A percentile compares a stretch with the other conserved stretches of the same genome.
phyloP scores from a whole-genome alignment of 2,329 filamentous ascomycete species.

The Colletotrichum aenigma region DNA sequence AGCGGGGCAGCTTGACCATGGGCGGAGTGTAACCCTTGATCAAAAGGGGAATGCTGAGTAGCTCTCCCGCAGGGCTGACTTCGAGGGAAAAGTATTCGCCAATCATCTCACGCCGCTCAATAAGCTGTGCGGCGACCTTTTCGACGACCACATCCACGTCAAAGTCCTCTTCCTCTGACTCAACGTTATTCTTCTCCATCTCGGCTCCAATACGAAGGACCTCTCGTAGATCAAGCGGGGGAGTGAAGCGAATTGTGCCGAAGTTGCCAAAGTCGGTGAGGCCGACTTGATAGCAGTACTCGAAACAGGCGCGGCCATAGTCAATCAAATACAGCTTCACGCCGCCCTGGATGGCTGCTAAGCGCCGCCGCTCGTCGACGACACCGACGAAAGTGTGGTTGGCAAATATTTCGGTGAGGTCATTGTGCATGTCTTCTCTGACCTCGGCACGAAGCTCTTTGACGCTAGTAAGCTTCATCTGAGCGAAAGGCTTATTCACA shows the following conservation, averaged over 20 bases:
- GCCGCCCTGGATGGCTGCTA: slow-evolving; percentile 92
- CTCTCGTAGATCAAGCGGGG: slow-evolving; percentile 72
- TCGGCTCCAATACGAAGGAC: slow-evolving; percentile 77
- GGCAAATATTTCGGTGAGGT: slow-evolving; percentile 85
- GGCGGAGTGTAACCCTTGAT: slow-evolving; percentile 88
- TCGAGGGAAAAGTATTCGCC: slow-evolving; percentile 91
- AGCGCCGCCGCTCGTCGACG: slow-evolving; percentile 83
- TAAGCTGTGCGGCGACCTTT: slow-evolving; percentile 69
- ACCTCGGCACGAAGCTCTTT: slow-evolving; percentile 84
- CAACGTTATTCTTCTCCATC: slow-evolving; percentile 60
- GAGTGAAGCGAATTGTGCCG: slow-evolving; percentile 79
- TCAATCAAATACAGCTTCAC: slow-evolving; percentile 92
- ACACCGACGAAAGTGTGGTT: slow-evolving; percentile 92
- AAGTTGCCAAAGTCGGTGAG: slow-evolving; percentile 97
- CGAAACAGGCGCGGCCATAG: slow-evolving; percentile 84
- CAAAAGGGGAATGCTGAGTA: slow-evolving; percentile 81
- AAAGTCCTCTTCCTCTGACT: slow-evolving; percentile 57
- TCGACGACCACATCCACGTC: slow-evolving; percentile 71
- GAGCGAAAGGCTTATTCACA: slow-evolving; percentile 69
- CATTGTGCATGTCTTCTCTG: slow-evolving; percentile 80
- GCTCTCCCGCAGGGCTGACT: slow-evolving; percentile 76
- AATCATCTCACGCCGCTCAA: slow-evolving; percentile 83
- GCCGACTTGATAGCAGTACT: slow-evolving; percentile 95
- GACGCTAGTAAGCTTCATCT: slow-evolving; percentile 81
- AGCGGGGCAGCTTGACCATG: slow-evolving; percentile 84